Base-by-base conservation (phyloP, 441 rosid genomes). In the Manihot esculenta region DNA sequence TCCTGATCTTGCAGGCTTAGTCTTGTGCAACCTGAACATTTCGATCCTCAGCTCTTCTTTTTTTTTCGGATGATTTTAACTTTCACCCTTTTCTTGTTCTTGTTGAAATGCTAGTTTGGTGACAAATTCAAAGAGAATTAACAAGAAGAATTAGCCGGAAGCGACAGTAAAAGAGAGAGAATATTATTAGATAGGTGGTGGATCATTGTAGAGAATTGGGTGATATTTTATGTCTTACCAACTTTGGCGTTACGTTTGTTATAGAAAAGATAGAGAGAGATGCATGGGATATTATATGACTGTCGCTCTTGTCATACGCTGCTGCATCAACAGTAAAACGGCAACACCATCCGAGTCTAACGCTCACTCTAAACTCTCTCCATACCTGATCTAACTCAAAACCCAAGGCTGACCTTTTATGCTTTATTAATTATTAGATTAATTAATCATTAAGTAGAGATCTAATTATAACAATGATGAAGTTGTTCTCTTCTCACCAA, bases 11-110 rank as follows among this genome's bases (percentile, higher is more conserved):
- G 33, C 55, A 4, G 78, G 70, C 68, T 55, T 69, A 56, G 68
- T 74, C 71, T 72, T 82, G 75, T 80, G 80, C 77, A 82, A 64
- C 73, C 84, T 81, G 68, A 83, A 85, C 92, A 87, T 85, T 64
- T 72, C 72, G 35, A 23, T 48, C n/a, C 38, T 23, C n/a, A n/a
- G 21, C 50, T 12, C 20, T 51, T 63, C 14, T 26, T 53, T 53
- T 14, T 17, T 24, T 11, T 33, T 64, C 30, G 45, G n/a, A 7
- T 49, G 48, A 35, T 12, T 3, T 13, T 12, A 13, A 1, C 53
- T 3, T 15, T 2, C 8, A 6, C 15, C 30, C 17, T 66, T 44
- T 30, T 13, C 58, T 33, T 4, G 27, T 68, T 30, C 48, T 30
- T 50, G 54, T 47, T 62, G 27, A 62, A 62, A 49, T 12, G 30